Base-by-base conservation (phyloP, 2,329 filamentous ascomycete genomes). In the Diaporthe sp. region DNA sequence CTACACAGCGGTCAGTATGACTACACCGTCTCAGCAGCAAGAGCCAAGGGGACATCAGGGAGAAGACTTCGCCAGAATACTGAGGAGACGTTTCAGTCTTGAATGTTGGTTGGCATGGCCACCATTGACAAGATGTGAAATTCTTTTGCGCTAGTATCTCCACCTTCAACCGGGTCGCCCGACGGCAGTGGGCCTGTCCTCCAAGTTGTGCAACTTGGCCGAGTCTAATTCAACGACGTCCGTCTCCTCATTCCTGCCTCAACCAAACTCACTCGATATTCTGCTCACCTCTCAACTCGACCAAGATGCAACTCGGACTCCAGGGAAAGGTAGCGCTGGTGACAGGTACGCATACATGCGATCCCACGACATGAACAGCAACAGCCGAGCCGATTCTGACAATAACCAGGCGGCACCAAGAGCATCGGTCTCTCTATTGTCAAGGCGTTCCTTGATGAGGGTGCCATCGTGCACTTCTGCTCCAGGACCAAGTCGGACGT, bases 301-400 rank as follows among this genome's bases (percentile, higher is more conserved):
- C 39, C 2, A 74, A 49, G 37, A 84, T 84, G 83, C 79, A 82
- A 77, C 81, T 84, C 19, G 79, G 79, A 44, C 80, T 84, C n/a
- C 78, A 82, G 49, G 79, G 79, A 44, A 84, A 84, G 72, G 80
- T 83, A 25, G 80, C 82, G 22, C 77, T 84, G 5, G 79, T 84
- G 12, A 84, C 83, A 49, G 82, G 82, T 82, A 72, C 28, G 72
- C 17, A 17, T 1, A 1, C 22, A 28, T 8, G 34, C 13, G 19
- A 37, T 22, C 3, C n/a, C 5, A 49, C 15, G 28, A n/a, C 22
- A 51, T 3, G 7, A 39, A 67, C 13, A 34, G 17, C 42, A 9
- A 15, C 37, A 39, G 10, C 55, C 44, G 34, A 28, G 44, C 25
- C 28, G 17, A 28, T 39, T 31, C 71, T 69, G 49, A 76, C 61